phyloP scores from a whole-genome alignment of 2,329 filamentous ascomycete genomes.

The Penicillium sp. region DNA sequence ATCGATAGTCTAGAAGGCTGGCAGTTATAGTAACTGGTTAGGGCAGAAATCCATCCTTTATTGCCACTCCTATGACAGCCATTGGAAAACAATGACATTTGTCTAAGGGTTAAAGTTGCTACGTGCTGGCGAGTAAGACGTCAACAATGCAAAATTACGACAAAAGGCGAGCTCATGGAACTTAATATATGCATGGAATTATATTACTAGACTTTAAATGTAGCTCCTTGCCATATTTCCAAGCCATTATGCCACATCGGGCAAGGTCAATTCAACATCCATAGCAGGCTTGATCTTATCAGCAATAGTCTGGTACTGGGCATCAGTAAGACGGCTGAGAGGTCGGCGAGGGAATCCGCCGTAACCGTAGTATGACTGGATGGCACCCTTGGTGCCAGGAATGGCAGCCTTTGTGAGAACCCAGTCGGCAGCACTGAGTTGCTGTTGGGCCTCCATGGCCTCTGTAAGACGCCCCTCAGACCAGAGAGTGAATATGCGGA shows the following conservation, averaged over 20 bases:
- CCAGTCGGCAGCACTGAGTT: slow-evolving; percentile 77
- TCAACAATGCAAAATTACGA: neutral
- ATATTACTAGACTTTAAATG: neutral
- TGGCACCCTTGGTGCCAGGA: slow-evolving; percentile 79
- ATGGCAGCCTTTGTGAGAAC: slow-evolving; percentile 79
- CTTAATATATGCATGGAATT: slow-evolving; percentile 2
- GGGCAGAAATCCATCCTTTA: too few species aligned
- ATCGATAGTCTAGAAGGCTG: too few species aligned
- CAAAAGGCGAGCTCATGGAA: neutral
- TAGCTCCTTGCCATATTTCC: neutral
- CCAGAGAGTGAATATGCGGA: slow-evolving; percentile 76
- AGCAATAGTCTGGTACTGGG: slow-evolving; percentile 30
- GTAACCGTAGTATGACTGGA: slow-evolving; percentile 80
- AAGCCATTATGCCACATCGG: slow-evolving; percentile 33
- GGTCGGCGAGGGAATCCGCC: slow-evolving; percentile 74
- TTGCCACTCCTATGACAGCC: too few species aligned
- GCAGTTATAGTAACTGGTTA: too few species aligned
- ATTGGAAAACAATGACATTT: neutral
- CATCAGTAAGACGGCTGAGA: slow-evolving; percentile 33
- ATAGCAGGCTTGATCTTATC: slow-evolving; percentile 37
- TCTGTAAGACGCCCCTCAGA: slow-evolving; percentile 71
- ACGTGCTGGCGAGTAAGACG: neutral
- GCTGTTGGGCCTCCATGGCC: slow-evolving; percentile 71
- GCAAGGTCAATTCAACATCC: slow-evolving; percentile 34
- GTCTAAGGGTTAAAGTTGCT: neutral